A percentile compares a stretch with the other conserved stretches of the same genome.
Evolutionary conservation across 441 rosid genomes (phyloP).

Genomic region (Jatropha podagrica): DNA sequence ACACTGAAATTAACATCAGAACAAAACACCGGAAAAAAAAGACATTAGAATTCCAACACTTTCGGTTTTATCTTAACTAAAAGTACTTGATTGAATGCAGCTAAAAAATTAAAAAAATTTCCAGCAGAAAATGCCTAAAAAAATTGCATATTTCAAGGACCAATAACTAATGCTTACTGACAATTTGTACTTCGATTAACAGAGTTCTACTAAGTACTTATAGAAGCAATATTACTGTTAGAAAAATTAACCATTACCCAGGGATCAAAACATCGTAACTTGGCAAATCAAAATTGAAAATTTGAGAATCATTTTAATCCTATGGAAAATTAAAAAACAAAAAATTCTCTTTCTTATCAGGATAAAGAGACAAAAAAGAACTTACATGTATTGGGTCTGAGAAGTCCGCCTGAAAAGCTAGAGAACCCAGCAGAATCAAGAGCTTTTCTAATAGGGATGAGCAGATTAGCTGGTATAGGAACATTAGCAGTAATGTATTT

Average conservation of each 20-base stretch:
- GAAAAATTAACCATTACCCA: neutral
- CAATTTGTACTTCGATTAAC: neutral
- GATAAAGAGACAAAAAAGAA: conserved; percentile 3
- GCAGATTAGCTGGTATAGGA: conserved; percentile 73
- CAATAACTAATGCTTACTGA: neutral
- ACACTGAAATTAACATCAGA: conserved; percentile 34
- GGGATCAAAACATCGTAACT: neutral
- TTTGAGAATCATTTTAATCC: neutral
- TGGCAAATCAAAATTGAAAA: neutral
- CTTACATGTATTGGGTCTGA: conserved; percentile 68
- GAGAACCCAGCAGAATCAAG: conserved; percentile 48
- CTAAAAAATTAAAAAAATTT: neutral
- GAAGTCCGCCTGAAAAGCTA: conserved; percentile 41
- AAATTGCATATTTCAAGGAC: neutral
- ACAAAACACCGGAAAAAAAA: neutral
- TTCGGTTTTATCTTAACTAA: neutral
- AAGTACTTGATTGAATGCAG: neutral
- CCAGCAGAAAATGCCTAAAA: neutral
- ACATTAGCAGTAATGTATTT: conserved; percentile 76
- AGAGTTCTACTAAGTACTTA: neutral
- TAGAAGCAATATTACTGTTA: neutral
- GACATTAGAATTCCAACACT: neutral
- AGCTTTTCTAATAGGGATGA: conserved; percentile 64
- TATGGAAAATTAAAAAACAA: conserved; percentile 7
- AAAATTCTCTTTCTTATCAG: neutral